Conservation (phyloP, 345 rosid species). For the Psidium friedrichsthalianum region DNA sequence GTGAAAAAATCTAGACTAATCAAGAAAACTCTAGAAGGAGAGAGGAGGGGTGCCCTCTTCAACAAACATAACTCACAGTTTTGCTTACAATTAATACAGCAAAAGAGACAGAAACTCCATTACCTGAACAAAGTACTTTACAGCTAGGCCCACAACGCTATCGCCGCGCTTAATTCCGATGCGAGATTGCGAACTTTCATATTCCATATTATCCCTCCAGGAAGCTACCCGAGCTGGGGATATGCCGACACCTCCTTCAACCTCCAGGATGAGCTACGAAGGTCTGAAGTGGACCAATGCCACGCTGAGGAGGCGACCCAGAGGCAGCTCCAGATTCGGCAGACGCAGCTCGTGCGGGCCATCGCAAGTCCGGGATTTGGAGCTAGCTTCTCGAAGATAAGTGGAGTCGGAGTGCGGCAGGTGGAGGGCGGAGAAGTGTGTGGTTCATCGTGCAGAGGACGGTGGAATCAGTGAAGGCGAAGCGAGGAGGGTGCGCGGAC, state of each 20-base stretch:
- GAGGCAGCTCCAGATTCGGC: conserved; percentile 54
- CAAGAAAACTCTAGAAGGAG: too few species aligned
- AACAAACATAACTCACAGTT: neutral
- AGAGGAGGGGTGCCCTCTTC: too few species aligned
- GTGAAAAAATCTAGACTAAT: too few species aligned
- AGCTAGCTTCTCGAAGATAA: conserved; percentile 60
- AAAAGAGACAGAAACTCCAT: neutral
- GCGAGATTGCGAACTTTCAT: conserved; percentile 69
- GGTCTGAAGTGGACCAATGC: conserved; percentile 30
- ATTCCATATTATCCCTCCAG: conserved; percentile 80
- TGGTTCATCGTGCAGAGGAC: conserved; percentile 50
- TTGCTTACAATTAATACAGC: neutral
- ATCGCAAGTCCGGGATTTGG: conserved; percentile 41
- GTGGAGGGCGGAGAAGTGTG: conserved; percentile 40
- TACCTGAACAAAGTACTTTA: conserved; percentile 88
- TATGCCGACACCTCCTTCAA: conserved; percentile 53
- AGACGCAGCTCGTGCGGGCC: conserved; percentile 82
- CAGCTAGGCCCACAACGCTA: conserved; percentile 65
- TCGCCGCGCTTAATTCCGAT: conserved; percentile 57
- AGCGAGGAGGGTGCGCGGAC: neutral
- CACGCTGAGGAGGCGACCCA: conserved; percentile 32
- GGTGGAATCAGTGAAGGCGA: neutral
- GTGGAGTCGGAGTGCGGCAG: conserved; percentile 42
- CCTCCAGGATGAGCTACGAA: conserved; percentile 59
- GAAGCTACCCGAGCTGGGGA: conserved; percentile 40